Evolutionary conservation across 2,329 filamentous ascomycete genomes (phyloP).

Genomic region (Xylaria sp.): DNA sequence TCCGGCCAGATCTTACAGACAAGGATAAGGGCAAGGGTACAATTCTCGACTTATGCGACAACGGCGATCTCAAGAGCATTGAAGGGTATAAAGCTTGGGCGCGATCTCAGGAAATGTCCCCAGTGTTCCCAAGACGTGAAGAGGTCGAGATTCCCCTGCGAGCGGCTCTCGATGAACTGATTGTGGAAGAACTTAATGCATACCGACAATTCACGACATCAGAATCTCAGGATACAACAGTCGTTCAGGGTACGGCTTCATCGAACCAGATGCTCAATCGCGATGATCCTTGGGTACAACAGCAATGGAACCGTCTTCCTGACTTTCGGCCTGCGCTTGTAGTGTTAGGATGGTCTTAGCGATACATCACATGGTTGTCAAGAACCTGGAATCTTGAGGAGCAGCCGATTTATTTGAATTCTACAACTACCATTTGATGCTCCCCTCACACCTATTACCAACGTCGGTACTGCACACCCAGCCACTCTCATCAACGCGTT

Average conservation of each 20-base stretch:
- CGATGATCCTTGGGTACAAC: conserved; percentile 44
- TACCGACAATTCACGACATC: conserved; percentile 33
- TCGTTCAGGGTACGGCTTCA: conserved; percentile 8
- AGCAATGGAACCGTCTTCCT: conserved; percentile 43
- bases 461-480: not conserved
- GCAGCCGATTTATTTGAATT: not conserved
- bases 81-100: conserved; percentile 46
- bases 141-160: conserved; percentile 44
- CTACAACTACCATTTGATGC: not conserved
- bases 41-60: conserved; percentile 45
- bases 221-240: conserved; percentile 12
- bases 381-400: not conserved
- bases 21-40: conserved; percentile 47
- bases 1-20: conserved; percentile 45
- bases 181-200: conserved; percentile 41
- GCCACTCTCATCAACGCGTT: not conserved
- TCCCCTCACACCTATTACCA: not conserved
- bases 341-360: conserved; percentile 45
- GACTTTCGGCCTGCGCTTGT: conserved; percentile 46
- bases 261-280: conserved; percentile 23
- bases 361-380: not conserved
- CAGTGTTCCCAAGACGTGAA: conserved; percentile 42
- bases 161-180: conserved; percentile 40
- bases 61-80: conserved; percentile 41
- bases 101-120: conserved; percentile 47